These are phyloP conservation scores for Phaeosphaeria sp. DNA, from an alignment of 2,329 filamentous ascomycete genomes.

Conservation along the genomic window DNA sequence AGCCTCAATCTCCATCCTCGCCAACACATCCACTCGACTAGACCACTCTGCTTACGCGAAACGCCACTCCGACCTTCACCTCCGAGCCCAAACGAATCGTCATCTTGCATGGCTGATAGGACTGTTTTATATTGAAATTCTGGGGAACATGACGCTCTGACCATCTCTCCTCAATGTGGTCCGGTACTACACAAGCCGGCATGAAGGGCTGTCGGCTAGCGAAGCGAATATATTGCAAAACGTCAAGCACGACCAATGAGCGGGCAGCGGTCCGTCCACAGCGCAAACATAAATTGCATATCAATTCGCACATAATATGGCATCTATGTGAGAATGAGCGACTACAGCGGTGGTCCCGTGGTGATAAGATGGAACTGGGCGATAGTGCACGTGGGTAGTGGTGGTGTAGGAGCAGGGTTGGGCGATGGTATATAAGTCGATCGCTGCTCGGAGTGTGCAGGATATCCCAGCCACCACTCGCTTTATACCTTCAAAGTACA, in stretches of 20 bases:
- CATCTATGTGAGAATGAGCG: constrained; percentile 24
- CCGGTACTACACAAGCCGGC: constrained; percentile 33
- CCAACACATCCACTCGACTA: not conserved
- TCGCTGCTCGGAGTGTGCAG: not conserved
- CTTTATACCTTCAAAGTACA: not conserved
- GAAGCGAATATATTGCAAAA: constrained; percentile 23
- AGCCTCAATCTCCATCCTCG: not conserved
- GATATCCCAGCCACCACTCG: not conserved
- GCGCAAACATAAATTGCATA: constrained; percentile 24
- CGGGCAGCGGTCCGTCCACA: constrained; percentile 28
- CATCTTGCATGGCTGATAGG: constrained; percentile 23
- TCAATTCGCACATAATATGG: constrained; percentile 33
- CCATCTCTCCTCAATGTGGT: constrained; percentile 8
- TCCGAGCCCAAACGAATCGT: constrained; percentile 7
- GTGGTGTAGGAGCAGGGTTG: not conserved
- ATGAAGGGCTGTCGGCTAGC: constrained; percentile 20
- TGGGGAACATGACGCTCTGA: not conserved
- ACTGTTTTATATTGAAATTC: constrained; percentile 17
- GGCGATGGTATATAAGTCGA: not conserved
- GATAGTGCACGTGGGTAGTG: not conserved
- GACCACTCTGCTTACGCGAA: not conserved
- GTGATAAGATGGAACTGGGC: constrained; percentile 1
- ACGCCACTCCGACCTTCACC: not conserved
- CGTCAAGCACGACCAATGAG: constrained; percentile 21
- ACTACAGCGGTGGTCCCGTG: constrained; percentile 8